Base-by-base conservation (phyloP, 768 basidiomycete genomes). In the Tylopilus felleus region DNA sequence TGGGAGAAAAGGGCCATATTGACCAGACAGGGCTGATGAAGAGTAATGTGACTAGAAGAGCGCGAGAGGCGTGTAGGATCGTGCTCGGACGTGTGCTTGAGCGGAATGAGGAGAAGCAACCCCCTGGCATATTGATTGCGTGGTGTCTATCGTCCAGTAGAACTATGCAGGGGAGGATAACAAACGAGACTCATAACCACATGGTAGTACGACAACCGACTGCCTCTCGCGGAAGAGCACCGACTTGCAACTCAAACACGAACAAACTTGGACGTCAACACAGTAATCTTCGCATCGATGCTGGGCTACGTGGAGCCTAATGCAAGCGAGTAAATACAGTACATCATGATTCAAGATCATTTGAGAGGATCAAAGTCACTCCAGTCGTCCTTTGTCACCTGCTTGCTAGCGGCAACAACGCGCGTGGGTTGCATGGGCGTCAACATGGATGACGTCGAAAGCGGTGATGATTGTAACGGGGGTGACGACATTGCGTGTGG, bases 1-100 rank as follows among this genome's bases (percentile, higher is more conserved):
- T 92, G n/a, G 85, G 80, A 40, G 85, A 78, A 71, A 94, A 94
- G 0, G 94, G 93, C 94, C 94, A 96, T 66, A 79, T 64, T 13
- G 74, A 72, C 36, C 44, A 58, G 38, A 53, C 63, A 7, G 71
- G 71, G 33, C 47, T 43, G 28, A 44, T 47, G 35, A 71, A 42
- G 7, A 64, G 51, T 8, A 66, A 28, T 35, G 54, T 40, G 33
- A 51, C 38, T 2, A 70, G 48, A 51, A 69, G 54, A 8, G 38
- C 28, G 3, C 41, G 28, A 35, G 33, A 47, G 19, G 38, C 45
- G 33, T 39, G 38, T 23, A 16, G 25, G 33, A 35, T 14, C 6
- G 47, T 35, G 31, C 38, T 29, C 12, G 33, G 21, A 22, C 16
- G 36, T 8, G 17, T 36, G 36, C 17, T 36, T 4, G 16, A 17